Base-by-base conservation (phyloP, 1,284 basidiomycete species). In the Trichosporon inkin region DNA sequence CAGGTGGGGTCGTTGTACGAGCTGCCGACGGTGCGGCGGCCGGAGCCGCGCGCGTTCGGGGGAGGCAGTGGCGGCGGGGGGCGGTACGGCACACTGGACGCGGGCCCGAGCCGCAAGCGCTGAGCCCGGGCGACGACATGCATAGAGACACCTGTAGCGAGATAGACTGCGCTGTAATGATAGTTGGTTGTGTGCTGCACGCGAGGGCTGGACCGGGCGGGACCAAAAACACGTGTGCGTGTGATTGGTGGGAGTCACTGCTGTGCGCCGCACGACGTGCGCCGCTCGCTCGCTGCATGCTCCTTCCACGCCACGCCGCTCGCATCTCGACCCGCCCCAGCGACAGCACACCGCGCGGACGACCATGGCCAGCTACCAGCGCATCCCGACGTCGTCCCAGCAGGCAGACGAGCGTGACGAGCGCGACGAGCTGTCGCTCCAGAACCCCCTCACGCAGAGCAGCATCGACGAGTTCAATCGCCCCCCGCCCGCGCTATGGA, bases 401-500 rank as follows among this genome's bases (percentile, higher is more conserved):
- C 52, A 39, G 38, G 61, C 56, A 17, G 19, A 32, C 56, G 53
- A 37, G 24, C 24, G 22, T 24, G 53, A 62, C 35, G 47, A 56
- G 34, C 37, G 53, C 11, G 58, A 60, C 36, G 10, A 17, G 52
- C 64, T 66, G 16, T 39, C 36, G 22, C 55, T 37, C 17, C 41
- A 56, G 40, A 58, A 66, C 57, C 55, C 64, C 17, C 56, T 55
- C 40, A 34, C 59, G 35, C 44, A 47, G 35, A 32, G 57, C 3
- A 63, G 62, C 11, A 63, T 71, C 56, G 67, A 65, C 20, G 73
- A 75, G 63, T 76, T 77, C 63, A 68, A 76, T 55, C 66, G 71
- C n/a, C 72, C 68, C 2, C 60, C 70, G n/a, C 76, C 76, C 14
- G 63, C 71, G 7, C 69, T 67, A 63, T 78, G 74, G 75, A 74